Conservation (phyloP, 148 eudicot species). For the Dianthus caryophyllus region DNA sequence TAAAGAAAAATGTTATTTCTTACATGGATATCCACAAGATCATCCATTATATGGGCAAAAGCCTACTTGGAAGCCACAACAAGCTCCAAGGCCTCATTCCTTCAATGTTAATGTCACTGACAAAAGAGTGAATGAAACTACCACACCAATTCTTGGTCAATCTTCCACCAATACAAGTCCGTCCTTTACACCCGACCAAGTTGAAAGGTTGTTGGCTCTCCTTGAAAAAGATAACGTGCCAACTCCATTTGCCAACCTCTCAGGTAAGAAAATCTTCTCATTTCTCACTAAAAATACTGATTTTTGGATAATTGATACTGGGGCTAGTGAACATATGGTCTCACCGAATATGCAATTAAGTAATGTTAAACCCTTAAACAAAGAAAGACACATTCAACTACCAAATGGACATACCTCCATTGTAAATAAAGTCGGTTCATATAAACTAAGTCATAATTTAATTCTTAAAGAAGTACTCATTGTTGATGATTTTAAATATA, state of each 20-base stretch:
- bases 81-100: not conserved
- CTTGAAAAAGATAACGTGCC: not conserved
- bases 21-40: not conserved
- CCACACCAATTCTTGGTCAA: too few species aligned
- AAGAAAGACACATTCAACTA: not conserved
- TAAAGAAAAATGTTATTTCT: not conserved
- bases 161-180: too few species aligned
- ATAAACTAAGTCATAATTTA: not conserved
- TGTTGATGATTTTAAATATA: too few species aligned
- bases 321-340: not conserved
- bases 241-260: not conserved
- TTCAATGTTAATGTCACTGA: not conserved
- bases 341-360: not conserved
- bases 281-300: not conserved
- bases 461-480: not conserved
- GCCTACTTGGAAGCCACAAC: too few species aligned
- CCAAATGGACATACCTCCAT: too few species aligned
- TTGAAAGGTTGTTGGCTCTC: not conserved
- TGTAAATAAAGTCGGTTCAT: not conserved
- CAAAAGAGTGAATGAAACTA: not conserved
- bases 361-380: not conserved
- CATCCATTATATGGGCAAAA: not conserved
- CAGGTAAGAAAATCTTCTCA: not conserved
- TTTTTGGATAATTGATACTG: not conserved
- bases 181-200: not conserved